phyloP scores from a whole-genome alignment of 192 early-diverging fungal species.

The Coemansia sp. region DNA sequence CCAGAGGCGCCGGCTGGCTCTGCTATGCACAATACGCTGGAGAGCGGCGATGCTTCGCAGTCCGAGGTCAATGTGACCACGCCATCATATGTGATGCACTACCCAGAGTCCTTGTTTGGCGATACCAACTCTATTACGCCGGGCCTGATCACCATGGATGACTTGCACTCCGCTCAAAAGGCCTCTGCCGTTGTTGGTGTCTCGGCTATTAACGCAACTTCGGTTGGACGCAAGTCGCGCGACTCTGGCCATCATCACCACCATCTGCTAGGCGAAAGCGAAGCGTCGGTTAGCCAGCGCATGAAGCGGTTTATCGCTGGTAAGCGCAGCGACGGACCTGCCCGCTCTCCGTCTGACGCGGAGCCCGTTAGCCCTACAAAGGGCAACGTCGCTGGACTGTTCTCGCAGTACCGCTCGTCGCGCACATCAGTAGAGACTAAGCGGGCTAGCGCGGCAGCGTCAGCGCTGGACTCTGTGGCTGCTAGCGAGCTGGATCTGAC shows the following conservation, averaged over 20 bases:
- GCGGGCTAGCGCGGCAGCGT: conserved; percentile 32
- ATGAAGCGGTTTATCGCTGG: conserved; percentile 54
- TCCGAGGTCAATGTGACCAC: conserved; percentile 21
- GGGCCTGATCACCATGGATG: conserved; percentile 47
- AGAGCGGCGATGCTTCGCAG: neutral
- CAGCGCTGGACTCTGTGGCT: conserved; percentile 31
- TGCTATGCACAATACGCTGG: neutral
- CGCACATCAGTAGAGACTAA: conserved; percentile 40
- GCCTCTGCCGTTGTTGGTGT: conserved; percentile 50
- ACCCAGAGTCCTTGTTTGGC: conserved; percentile 50
- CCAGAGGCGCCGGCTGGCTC: neutral
- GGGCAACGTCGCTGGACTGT: conserved; percentile 1
- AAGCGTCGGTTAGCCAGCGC: conserved; percentile 37
- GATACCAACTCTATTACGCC: conserved; percentile 39
- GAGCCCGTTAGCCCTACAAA: conserved; percentile 23
- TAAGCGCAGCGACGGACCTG: conserved; percentile 27
- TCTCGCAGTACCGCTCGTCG: conserved; percentile 38
- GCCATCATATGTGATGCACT: conserved; percentile 55
- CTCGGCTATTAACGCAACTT: conserved; percentile 43
- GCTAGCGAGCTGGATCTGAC: conserved; percentile 30
- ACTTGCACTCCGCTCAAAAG: conserved; percentile 52
- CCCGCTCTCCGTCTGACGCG: conserved; percentile 15
- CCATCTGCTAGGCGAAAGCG: conserved; percentile 18
- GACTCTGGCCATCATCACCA: conserved; percentile 35
- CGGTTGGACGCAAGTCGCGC: conserved; percentile 37